Evolutionary conservation across 805 yeast genomes (phyloP), one percentile per base, ranked within the genome.

Genomic region (Candida sakaeoensis): DNA sequence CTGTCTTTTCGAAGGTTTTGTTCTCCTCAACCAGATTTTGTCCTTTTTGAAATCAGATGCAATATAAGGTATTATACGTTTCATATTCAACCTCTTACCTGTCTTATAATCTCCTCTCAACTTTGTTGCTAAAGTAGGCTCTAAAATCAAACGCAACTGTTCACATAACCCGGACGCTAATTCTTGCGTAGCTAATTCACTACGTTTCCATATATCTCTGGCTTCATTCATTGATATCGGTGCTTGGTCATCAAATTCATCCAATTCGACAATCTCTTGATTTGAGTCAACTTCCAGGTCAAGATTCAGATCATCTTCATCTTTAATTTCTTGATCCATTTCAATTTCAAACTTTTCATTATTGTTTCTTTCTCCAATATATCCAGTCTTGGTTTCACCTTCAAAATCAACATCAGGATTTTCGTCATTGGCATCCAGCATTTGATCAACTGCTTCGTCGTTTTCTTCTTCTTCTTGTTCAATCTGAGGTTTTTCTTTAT

Each of bases 1-100:
- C 58, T 90, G 93, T 54, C 99, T 81, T 69, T 93, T 93, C 50
- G 95, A 85, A 41, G 99, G 99, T 58, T 93, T 91, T 5, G 97
- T 89, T 63, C 99, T 79, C 58, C 96, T 79, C 65, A 93, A 75
- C 99, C 99, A 93, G 43, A 93, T 93, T 71, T 93, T 93, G 61
- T 93, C 99, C 60, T 93, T 93, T 55, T 95, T 81, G 77, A 88
- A 93, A 54, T 89, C 95, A 27, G 96, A 86, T 0, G 99, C 99
- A 69, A 93, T 93, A 61, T 91, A 93, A 5, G 98, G 95, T 54
- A 93, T 93, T 53, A 93, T 93, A 50, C 97, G 75, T 71, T 91
- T 93, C 98, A 93, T 90, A 63, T 93, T 93, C 53, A 93, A 75
- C 50, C 99, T 75, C 61, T 93, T 93, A 60, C 99, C 99, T 2